Evolutionary conservation across 768 basidiomycete genomes (phyloP), one percentile per base, ranked within the genome.

Genomic region (Suillus brevipes): DNA sequence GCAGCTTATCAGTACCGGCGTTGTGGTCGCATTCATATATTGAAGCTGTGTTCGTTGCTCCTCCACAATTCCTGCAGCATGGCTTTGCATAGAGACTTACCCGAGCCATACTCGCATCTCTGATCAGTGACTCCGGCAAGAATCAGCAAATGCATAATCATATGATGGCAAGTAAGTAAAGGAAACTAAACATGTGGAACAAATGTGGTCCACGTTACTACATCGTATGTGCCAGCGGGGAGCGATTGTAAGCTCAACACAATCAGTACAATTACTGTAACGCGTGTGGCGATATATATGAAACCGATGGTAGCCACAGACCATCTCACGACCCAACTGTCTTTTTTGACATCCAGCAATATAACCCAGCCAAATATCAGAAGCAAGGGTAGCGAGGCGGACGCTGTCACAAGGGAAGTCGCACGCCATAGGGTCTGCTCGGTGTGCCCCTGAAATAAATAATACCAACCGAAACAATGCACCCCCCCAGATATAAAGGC

Each of bases 121-220:
- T 7, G 18, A 43, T 43, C 6, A 20, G 18, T 43, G 42, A 20
- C 8, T 43, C 16, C 16, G 7, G 16, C 2, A 43, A 20, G 42
- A 8, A 7, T 6, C 5, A 43, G 42, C 18, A 43, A 43, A 18
- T 18, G 18, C 42, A 43, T 49, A 13, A 14, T 49, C 47, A 25
- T n/a, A n/a, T 25, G n/a, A 53, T 18, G 8, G 28, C 23, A 18
- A 52, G 28, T 31, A 47, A n/a, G 45, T n/a, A 23, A 47, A 53
- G 28, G 16, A 31, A 31, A 28, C 34, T 36, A 63, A 13, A 34
- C 36, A 52, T 63, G 62, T 7, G 64, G 71, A 43, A 69, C 25
- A 31, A 63, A 64, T 47, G 20, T 59, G 7, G 68, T 68, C 71
- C 71, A 72, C 37, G 47, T 31, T 20, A 71, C 66, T 49, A 62